Conservation (phyloP, 441 rosid species). For the Pelargonium cotyledonis region DNA sequence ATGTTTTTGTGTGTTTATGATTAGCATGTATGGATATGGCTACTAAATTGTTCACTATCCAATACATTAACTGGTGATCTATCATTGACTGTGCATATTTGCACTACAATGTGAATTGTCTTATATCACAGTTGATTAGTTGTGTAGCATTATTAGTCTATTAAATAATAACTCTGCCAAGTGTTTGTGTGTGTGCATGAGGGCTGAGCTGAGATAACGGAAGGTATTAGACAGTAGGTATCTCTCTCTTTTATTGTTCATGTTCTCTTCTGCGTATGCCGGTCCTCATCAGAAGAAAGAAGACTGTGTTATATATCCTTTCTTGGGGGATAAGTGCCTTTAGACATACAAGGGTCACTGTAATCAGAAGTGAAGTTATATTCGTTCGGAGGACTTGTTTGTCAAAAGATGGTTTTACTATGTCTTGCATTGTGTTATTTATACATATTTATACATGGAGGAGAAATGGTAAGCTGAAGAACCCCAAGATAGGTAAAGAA, state of each 20-base stretch:
- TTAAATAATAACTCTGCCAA: not conserved
- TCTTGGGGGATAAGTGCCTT: not conserved
- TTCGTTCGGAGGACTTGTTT: not conserved
- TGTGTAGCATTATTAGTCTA: no score
- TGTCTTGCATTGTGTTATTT: not conserved
- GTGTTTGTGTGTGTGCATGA: not conserved
- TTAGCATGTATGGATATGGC: not conserved
- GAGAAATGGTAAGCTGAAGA: not conserved
- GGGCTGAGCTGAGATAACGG: not conserved
- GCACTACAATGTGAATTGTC: no score
- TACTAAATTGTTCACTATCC: not conserved
- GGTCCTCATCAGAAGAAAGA: no score
- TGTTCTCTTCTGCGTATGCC: no score
- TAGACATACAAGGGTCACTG: not conserved
- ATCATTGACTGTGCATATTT: not conserved
- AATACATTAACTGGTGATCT: not conserved
- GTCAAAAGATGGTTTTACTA: not conserved
- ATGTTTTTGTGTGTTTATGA: not conserved
- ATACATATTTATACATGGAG: not conserved
- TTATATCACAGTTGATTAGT: no score
- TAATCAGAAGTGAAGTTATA: not conserved
- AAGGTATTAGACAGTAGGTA: no score
- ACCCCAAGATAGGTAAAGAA: not conserved
- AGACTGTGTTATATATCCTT: no score
- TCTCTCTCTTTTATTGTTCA: no score